These are phyloP conservation scores for Kwoniella newhampshirensis DNA, from an alignment of 768 basidiomycete species.

Conservation along the genomic window DNA sequence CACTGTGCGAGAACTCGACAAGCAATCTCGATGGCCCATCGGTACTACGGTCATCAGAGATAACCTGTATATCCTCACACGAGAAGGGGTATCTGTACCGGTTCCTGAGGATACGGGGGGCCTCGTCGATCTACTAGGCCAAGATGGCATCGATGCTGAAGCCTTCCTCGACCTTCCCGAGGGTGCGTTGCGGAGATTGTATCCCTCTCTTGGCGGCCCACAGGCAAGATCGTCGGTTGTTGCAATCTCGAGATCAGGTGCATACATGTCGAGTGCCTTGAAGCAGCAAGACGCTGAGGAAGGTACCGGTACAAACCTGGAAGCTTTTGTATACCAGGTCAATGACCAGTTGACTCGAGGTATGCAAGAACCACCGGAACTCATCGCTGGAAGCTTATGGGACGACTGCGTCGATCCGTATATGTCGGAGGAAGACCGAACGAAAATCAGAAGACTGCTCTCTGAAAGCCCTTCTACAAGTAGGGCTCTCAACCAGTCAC, in stretches of 20 bases:
- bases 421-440: slow-evolving; percentile 32
- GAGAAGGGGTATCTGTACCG: slow-evolving; percentile 30
- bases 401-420: slow-evolving; percentile 34
- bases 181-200: slow-evolving; percentile 16
- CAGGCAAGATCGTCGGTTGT: slow-evolving; percentile 22
- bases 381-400: slow-evolving; percentile 26
- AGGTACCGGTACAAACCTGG: slow-evolving; percentile 24
- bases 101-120: slow-evolving; percentile 23
- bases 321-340: slow-evolving; percentile 18
- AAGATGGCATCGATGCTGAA: slow-evolving; percentile 13
- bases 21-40: slow-evolving; percentile 49
- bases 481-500: slow-evolving; percentile 17
- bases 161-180: slow-evolving; percentile 26
- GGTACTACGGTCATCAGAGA: slow-evolving; percentile 21
- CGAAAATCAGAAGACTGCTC: slow-evolving; percentile 22
- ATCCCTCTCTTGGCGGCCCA: slow-evolving; percentile 27
- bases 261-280: slow-evolving; percentile 16
- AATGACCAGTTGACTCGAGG: slow-evolving; percentile 12
- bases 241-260: slow-evolving; percentile 26
- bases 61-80: slow-evolving; percentile 58
- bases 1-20: slow-evolving; percentile 84
- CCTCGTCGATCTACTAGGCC: slow-evolving; percentile 19
- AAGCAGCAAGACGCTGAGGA: slow-evolving; percentile 12
- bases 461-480: slow-evolving; percentile 20
- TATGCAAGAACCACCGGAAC: slow-evolving; percentile 27